These are phyloP conservation scores for Lyophyllum shimeji DNA, from an alignment of 768 basidiomycete genomes.

Conservation along the genomic window DNA sequence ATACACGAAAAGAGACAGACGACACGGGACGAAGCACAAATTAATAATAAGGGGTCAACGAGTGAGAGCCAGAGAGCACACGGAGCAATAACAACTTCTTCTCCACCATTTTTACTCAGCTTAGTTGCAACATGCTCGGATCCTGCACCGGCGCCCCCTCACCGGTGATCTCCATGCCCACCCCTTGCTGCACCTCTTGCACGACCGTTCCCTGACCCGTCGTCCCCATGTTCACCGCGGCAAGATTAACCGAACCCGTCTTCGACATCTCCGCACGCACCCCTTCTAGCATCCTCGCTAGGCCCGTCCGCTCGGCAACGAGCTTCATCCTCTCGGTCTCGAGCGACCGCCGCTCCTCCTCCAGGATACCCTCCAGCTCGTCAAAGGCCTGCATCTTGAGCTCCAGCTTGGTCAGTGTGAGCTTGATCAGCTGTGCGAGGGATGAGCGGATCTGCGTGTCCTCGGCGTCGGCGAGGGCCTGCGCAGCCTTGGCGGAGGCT, in stretches of 20 bases:
- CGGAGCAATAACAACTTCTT: not conserved
- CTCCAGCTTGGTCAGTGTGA: slow-evolving; percentile 85
- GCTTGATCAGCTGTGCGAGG: slow-evolving; percentile 82
- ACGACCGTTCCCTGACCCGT: slow-evolving; percentile 61
- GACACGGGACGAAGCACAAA: not conserved
- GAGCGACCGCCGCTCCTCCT: slow-evolving; percentile 83
- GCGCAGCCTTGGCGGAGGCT: slow-evolving; percentile 85
- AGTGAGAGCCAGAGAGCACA: no score
- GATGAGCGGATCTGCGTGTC: slow-evolving; percentile 76
- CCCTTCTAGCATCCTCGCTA: slow-evolving; percentile 71
- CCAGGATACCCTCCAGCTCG: slow-evolving; percentile 87
- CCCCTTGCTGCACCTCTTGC: slow-evolving; percentile 47
- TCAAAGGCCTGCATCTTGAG: slow-evolving; percentile 95
- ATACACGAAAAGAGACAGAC: not conserved
- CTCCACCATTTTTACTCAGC: slow-evolving; percentile 17
- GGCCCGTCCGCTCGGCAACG: slow-evolving; percentile 71
- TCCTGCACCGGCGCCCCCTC: slow-evolving; percentile 56
- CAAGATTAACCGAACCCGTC: slow-evolving; percentile 38
- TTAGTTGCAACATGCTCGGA: slow-evolving; percentile 53
- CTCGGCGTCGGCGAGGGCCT: slow-evolving; percentile 77
- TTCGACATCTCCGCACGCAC: slow-evolving; percentile 65
- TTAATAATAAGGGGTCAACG: not conserved
- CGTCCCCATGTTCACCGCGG: slow-evolving; percentile 46
- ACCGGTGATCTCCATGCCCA: slow-evolving; percentile 41
- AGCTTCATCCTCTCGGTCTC: slow-evolving; percentile 82